A percentile compares a stretch with the other conserved stretches of the same genome.
phyloP scores from a whole-genome alignment of 2,329 filamentous ascomycete genomes.

The Microdochium paspali region DNA sequence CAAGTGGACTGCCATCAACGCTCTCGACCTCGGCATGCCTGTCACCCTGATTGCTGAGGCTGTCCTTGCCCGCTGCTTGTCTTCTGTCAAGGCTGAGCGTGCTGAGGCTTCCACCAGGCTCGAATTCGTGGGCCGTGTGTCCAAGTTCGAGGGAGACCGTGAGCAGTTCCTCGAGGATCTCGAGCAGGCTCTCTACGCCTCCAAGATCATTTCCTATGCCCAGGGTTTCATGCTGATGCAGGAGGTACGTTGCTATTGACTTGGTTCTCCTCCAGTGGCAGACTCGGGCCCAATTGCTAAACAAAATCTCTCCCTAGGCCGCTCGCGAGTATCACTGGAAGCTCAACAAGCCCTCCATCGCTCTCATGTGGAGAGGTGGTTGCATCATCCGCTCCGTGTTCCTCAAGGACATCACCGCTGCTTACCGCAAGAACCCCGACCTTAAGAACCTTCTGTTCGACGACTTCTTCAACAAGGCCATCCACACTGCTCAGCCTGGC shows the following conservation, averaged over 20 bases:
- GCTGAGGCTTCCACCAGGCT: conserved; percentile 71
- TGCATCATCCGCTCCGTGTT: conserved; percentile 99
- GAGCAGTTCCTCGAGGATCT: conserved; percentile 91
- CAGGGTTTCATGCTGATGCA: conserved; percentile 99
- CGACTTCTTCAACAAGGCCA: conserved; percentile 99
- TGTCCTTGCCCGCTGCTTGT: conserved; percentile 90
- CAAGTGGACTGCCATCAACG: conserved; percentile 99
- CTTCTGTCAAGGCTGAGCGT: conserved; percentile 90
- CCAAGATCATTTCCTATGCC: conserved; percentile 99
- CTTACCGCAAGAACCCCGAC: conserved; percentile 88
- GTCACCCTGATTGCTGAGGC: conserved; percentile 97
- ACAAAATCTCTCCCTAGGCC: conserved; percentile 43
- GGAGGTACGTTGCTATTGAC: conserved; percentile 51
- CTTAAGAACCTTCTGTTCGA: conserved; percentile 98
- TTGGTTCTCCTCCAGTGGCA: conserved; percentile 12
- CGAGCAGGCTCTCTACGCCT: conserved; percentile 97
- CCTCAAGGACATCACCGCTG: conserved; percentile 98
- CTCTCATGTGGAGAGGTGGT: conserved; percentile 99
- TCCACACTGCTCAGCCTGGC: conserved; percentile 88
- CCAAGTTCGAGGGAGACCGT: conserved; percentile 82
- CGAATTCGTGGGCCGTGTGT: conserved; percentile 60
- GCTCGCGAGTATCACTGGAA: conserved; percentile 96
- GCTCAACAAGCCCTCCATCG: conserved; percentile 99
- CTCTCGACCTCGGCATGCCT: conserved; percentile 95
- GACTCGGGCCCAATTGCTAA: conserved; percentile 4